Evolutionary conservation across 2,329 filamentous ascomycete genomes (phyloP).

Genomic region (Neonectria faginata): DNA sequence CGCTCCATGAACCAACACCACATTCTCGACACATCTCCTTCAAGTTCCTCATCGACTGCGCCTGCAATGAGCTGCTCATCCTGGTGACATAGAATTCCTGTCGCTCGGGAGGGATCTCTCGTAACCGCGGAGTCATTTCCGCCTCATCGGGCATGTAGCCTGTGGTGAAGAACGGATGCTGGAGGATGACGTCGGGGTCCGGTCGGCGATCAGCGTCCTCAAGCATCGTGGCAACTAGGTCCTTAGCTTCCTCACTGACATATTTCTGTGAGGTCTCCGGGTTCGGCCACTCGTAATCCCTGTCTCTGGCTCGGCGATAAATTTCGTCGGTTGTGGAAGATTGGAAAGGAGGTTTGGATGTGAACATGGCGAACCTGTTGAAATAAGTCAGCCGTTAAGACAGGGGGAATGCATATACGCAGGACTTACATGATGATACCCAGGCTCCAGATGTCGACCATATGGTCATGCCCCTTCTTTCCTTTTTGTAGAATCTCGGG

Average conservation of each 20-base stretch:
- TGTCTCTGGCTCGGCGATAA: constrained; percentile 75
- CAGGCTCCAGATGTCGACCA: constrained; percentile 98
- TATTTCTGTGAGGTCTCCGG: constrained; percentile 73
- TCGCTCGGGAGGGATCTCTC: constrained; percentile 67
- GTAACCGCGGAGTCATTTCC: constrained; percentile 69
- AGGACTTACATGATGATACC: constrained; percentile 88
- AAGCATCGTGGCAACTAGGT: constrained; percentile 80
- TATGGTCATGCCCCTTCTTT: constrained; percentile 94
- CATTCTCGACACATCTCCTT: constrained; percentile 69
- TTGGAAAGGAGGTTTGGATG: constrained; percentile 96
- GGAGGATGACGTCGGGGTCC: constrained; percentile 80
- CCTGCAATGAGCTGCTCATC: constrained; percentile 58
- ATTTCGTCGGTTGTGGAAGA: constrained; percentile 90
- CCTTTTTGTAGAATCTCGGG: constrained; percentile 96
- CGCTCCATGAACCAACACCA: constrained; percentile 67
- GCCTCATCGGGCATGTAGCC: constrained; percentile 76
- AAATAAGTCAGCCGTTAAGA: constrained; percentile 25
- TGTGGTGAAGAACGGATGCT: constrained; percentile 82
- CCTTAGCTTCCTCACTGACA: constrained; percentile 80
- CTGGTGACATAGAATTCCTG: constrained; percentile 68
- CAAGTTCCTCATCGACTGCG: constrained; percentile 63
- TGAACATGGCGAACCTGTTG: constrained; percentile 89
- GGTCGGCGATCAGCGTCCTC: constrained; percentile 81
- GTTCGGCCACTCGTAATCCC: constrained; percentile 84
- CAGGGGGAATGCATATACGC: neutral